Evolutionary conservation across 345 rosid species (phyloP), one percentile per base, ranked within the genome.

Genomic region (Euclidium syriacum): DNA sequence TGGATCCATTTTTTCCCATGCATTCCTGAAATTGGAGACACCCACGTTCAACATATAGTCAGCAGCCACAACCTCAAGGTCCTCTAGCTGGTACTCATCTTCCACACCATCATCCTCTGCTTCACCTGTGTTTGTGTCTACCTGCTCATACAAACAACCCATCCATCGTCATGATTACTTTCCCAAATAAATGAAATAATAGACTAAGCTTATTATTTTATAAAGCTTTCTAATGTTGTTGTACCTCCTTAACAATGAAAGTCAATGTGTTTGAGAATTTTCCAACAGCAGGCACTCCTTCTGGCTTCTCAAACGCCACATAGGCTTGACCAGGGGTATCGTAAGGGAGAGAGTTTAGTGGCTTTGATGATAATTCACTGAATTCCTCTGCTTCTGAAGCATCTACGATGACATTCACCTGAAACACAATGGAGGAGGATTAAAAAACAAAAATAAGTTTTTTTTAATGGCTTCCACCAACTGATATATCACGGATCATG

Each of bases 31-130:
- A 75, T 94, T 94, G 50, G 97, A 75, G 64, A 90, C 92, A 3
- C 83, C 87, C 10, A 94, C 91, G 73, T 85, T 85, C 79, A 80
- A 64, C 82, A 94, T 80, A 79, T 84, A 90, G 76, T 94, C 97
- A 2, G 90, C 96, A 43, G 99, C 76, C 68, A 86, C 91, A 51
- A 94, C 87, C 80, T 94, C 99, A 47, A 94, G 80, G 14, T 94
- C 99, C 83, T 94, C 99, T 50, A 94, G 76, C 76, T 90, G 99
- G 75, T 94, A 94, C 63, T 94, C 97, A 76, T 94, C 99, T 41
- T 94, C 99, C 18, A 94, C 95, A 4, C 97, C 99, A 72, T 94
- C 99, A 7, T 90, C 99, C 58, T 90, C 97, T 9, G 88, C 80
- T 63, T 90, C 99, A 19, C 96, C 96, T 19, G 92, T 90, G 59